Conservation (phyloP, 345 rosid genomes). For the Camelina neglecta region DNA sequence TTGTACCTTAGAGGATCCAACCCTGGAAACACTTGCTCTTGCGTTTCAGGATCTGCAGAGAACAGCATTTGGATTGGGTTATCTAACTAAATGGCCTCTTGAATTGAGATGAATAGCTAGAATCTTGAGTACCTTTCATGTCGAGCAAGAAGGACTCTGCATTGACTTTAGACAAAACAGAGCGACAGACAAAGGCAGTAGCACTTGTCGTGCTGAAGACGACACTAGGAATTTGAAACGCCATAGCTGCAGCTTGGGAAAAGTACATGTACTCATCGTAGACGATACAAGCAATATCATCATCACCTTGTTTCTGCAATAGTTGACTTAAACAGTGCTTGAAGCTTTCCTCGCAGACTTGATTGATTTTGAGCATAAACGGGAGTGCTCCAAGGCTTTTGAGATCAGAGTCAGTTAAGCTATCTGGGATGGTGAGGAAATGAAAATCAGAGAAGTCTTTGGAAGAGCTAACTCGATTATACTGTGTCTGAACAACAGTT, state of each 20-base stretch:
- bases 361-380: slow-evolving; percentile 47
- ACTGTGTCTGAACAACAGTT: slow-evolving; percentile 51
- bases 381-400: slow-evolving; percentile 21
- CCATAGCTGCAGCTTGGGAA: slow-evolving; percentile 46
- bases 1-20: slow-evolving; percentile 45
- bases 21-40: slow-evolving; percentile 35
- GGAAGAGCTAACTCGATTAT: slow-evolving; percentile 51
- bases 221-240: slow-evolving; percentile 44
- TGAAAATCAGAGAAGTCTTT: slow-evolving; percentile 48
- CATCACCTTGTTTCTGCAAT: slow-evolving; percentile 39
- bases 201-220: slow-evolving; percentile 45
- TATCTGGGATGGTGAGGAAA: slow-evolving; percentile 50
- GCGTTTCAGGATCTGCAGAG: slow-evolving; percentile 13
- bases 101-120: not conserved
- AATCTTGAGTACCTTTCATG: slow-evolving; percentile 40
- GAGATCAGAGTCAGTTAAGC: slow-evolving; percentile 42
- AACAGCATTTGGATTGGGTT: not conserved
- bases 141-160: slow-evolving; percentile 27
- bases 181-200: slow-evolving; percentile 43
- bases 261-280: slow-evolving; percentile 61
- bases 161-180: slow-evolving; percentile 22
- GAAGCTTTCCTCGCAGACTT: slow-evolving; percentile 48
- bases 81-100: not conserved
- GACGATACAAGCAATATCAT: slow-evolving; percentile 51
- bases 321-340: slow-evolving; percentile 43